phyloP scores from a whole-genome alignment of 495 filamentous ascomycete species.

The Friedmanniomyces simplex region DNA sequence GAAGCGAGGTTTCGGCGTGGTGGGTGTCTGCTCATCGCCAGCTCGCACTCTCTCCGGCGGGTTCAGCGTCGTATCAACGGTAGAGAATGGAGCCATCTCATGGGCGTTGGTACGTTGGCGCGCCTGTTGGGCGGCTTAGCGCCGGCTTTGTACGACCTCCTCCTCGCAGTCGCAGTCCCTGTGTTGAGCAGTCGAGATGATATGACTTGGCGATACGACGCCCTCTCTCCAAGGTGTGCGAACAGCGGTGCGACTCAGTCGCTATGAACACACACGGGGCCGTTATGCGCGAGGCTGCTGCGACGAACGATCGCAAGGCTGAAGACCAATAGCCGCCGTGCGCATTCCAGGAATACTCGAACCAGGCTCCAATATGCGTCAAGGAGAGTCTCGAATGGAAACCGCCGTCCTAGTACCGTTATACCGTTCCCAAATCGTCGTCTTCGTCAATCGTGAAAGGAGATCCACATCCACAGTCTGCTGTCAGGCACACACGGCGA shows the following conservation, averaged over 20 bases:
- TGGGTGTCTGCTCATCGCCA: conserved; percentile 51
- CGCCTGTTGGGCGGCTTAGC: conserved; percentile 2
- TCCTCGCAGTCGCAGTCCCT: background rate
- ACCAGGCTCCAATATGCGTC: background rate
- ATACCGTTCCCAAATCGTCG: background rate
- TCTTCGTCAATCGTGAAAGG: conserved; percentile 1
- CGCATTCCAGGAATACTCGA: background rate
- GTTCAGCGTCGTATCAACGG: conserved; percentile 63
- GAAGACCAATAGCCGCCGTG: background rate
- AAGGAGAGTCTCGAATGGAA: conserved; percentile 20
- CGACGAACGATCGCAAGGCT: background rate
- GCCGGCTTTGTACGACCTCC: conserved; percentile 2
- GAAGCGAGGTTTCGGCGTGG: conserved; percentile 46
- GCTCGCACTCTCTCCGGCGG: conserved; percentile 37
- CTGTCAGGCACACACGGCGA: background rate
- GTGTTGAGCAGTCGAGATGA: background rate
- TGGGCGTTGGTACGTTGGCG: background rate
- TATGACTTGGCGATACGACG: background rate
- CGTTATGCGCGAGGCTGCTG: background rate
- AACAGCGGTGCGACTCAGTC: background rate
- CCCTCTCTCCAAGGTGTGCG: too few relatives aligned
- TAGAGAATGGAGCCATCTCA: conserved; percentile 53
- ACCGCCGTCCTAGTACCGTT: background rate
- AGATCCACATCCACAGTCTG: conserved; percentile 1
- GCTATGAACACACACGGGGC: background rate